These are phyloP conservation scores for Boletus rubropictus DNA, from an alignment of 768 basidiomycete species.

Conservation along the genomic window DNA sequence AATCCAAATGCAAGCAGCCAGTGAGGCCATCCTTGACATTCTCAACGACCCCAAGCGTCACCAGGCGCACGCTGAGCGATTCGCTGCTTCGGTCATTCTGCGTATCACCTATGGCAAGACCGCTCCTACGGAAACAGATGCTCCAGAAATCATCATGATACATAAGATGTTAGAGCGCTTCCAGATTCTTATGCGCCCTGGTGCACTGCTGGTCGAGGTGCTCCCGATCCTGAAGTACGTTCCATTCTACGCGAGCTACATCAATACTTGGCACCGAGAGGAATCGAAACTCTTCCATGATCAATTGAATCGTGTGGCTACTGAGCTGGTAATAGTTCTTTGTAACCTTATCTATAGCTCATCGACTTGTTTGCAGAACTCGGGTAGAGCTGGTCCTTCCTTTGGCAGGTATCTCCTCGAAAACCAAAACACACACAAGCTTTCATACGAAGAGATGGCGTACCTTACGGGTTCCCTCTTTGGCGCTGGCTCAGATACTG, in stretches of 20 bases:
- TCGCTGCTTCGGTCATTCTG: constrained; percentile 31
- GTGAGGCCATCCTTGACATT: constrained; percentile 29
- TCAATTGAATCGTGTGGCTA: constrained; percentile 43
- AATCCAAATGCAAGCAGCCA: constrained; percentile 12
- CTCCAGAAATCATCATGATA: constrained; percentile 15
- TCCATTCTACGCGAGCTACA: constrained; percentile 34
- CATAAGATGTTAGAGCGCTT: constrained; percentile 34
- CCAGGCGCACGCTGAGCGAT: constrained; percentile 49
- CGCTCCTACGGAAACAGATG: not conserved
- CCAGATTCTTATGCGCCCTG: constrained; percentile 32
- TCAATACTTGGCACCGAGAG: constrained; percentile 50
- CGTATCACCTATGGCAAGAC: constrained; percentile 32
- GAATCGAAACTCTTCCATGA: constrained; percentile 51
- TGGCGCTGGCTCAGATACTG: constrained; percentile 61
- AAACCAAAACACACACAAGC: constrained; percentile 46
- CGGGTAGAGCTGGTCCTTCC: constrained; percentile 20
- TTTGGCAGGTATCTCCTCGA: constrained; percentile 58
- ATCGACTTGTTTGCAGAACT: too few species aligned
- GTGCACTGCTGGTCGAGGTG: constrained; percentile 28
- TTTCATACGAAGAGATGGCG: constrained; percentile 52
- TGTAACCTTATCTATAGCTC: not conserved
- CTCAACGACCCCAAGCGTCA: constrained; percentile 35
- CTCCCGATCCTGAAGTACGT: constrained; percentile 34
- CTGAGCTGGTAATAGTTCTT: constrained; percentile 35
- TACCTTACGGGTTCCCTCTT: constrained; percentile 63